phyloP scores from a whole-genome alignment of 140 eudicot genomes.

The Senecio squalidus region DNA sequence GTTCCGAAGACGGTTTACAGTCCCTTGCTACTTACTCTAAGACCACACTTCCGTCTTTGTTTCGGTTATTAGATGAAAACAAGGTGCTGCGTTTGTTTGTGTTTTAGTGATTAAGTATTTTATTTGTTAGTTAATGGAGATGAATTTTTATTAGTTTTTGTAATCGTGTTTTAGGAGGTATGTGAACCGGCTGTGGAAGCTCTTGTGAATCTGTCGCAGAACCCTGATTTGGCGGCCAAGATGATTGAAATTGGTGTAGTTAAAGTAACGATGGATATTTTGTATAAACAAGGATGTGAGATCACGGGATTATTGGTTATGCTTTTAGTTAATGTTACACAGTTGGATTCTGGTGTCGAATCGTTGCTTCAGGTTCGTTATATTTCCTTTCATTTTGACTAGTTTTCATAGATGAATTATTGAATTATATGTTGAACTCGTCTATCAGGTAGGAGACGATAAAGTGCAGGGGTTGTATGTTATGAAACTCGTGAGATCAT shows the following conservation, averaged over 20 bases:
- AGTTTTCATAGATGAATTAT: background rate
- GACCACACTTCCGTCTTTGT: conserved; percentile 38
- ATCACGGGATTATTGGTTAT: conserved; percentile 59
- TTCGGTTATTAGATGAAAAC: conserved; percentile 34
- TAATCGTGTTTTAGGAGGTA: conserved; percentile 57
- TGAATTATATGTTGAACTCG: background rate
- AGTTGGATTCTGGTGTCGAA: conserved; percentile 83
- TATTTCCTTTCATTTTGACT: background rate
- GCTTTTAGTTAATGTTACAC: conserved; percentile 94
- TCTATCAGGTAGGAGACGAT: conserved; percentile 66
- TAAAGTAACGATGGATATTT: conserved; percentile 43
- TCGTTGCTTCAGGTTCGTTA: conserved; percentile 80
- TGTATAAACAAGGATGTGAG: conserved; percentile 55
- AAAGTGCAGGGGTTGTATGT: conserved; percentile 78
- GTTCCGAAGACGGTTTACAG: conserved; percentile 30
- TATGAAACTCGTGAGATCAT: conserved; percentile 93
- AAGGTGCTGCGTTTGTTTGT: conserved; percentile 17
- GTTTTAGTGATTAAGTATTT: background rate
- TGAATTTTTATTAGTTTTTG: background rate
- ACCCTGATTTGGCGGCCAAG: conserved; percentile 58
- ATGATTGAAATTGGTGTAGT: conserved; percentile 64
- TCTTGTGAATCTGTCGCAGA: conserved; percentile 78
- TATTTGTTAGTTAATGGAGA: background rate
- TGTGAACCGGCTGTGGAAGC: conserved; percentile 87
- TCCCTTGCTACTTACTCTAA: conserved; percentile 56